phyloP scores from a whole-genome alignment of 352 stramenopile genomes.

The Pythium aquatile region DNA sequence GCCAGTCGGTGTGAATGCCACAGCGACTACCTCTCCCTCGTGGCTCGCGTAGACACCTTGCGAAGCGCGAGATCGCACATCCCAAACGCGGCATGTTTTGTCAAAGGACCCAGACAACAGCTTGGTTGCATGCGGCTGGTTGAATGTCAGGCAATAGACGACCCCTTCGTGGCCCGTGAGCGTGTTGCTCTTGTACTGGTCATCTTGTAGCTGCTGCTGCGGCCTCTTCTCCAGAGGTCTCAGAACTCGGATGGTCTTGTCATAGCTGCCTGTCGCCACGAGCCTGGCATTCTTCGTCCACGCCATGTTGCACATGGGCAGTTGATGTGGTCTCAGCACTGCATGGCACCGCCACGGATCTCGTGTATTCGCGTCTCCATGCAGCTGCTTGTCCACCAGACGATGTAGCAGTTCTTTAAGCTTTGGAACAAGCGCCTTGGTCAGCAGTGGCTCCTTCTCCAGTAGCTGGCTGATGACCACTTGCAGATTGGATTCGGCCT shows the following conservation, averaged over 20 bases:
- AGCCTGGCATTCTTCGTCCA: conserved; percentile 63
- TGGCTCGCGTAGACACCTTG: conserved; percentile 57
- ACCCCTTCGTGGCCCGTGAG: conserved; percentile 61
- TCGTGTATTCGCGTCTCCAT: conserved; percentile 25
- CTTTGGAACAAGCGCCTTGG: conserved; percentile 37
- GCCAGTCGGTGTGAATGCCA: conserved; percentile 38
- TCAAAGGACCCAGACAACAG: conserved; percentile 77
- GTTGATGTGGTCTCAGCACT: conserved; percentile 48
- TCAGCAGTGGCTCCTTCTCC: conserved; percentile 59
- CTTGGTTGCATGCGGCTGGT: conserved; percentile 43
- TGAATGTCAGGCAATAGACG: conserved; percentile 69
- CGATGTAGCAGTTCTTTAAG: conserved; percentile 62
- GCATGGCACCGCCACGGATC: conserved; percentile 38
- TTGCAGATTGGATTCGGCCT: conserved; percentile 65
- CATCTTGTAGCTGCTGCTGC: conserved; percentile 22
- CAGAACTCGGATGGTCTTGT: conserved; percentile 67
- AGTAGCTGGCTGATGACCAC: conserved; percentile 49
- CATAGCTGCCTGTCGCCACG: conserved; percentile 71
- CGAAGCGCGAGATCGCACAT: conserved; percentile 31
- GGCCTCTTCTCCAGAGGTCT: conserved; percentile 33
- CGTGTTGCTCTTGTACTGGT: conserved; percentile 24
- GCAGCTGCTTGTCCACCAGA: conserved; percentile 69
- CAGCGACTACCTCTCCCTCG: conserved; percentile 53
- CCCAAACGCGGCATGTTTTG: conserved; percentile 75
- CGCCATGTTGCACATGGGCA: conserved; percentile 71